phyloP scores from a whole-genome alignment of 2,329 filamentous ascomycete genomes.

The Graphiopsis chlorocephala region DNA sequence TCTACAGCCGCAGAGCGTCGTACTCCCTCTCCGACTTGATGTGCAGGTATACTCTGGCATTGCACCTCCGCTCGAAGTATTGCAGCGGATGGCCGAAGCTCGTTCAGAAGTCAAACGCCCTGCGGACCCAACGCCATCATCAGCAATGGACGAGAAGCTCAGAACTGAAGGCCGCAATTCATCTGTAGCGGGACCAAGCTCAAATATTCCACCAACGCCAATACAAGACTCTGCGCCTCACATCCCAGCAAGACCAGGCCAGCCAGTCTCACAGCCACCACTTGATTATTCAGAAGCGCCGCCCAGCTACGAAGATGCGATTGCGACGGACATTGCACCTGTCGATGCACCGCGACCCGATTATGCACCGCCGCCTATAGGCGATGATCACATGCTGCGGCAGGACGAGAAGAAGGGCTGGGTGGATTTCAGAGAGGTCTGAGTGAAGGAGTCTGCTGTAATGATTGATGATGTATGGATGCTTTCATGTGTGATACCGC shows the following conservation, averaged over 20 bases:
- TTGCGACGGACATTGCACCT: constrained; percentile 74
- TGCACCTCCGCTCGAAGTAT: constrained; percentile 70
- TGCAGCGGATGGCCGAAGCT: constrained; percentile 59
- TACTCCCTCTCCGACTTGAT: constrained; percentile 74
- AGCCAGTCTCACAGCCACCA: constrained; percentile 3
- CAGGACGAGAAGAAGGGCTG: constrained; percentile 15
- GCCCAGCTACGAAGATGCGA: constrained; percentile 90
- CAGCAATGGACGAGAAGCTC: constrained; percentile 25
- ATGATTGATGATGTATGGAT: background rate
- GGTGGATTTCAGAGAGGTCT: constrained; percentile 12
- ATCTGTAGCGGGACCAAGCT: constrained; percentile 14
- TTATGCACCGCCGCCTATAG: constrained; percentile 50
- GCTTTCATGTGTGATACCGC: background rate
- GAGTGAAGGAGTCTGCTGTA: background rate
- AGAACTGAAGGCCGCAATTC: constrained; percentile 22
- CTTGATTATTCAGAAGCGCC: constrained; percentile 69
- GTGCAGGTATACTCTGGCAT: constrained; percentile 87
- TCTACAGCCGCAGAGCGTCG: constrained; percentile 59
- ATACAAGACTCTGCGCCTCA: background rate
- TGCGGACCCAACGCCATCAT: constrained; percentile 4
- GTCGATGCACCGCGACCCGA: constrained; percentile 69
- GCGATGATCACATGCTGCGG: constrained; percentile 25
- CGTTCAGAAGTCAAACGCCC: constrained; percentile 19
- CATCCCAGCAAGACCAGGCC: constrained; percentile 12
- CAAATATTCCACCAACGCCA: background rate